These are phyloP conservation scores for Lecanoromycetidae sp. DNA, from an alignment of 2,329 filamentous ascomycete species.

Conservation along the genomic window DNA sequence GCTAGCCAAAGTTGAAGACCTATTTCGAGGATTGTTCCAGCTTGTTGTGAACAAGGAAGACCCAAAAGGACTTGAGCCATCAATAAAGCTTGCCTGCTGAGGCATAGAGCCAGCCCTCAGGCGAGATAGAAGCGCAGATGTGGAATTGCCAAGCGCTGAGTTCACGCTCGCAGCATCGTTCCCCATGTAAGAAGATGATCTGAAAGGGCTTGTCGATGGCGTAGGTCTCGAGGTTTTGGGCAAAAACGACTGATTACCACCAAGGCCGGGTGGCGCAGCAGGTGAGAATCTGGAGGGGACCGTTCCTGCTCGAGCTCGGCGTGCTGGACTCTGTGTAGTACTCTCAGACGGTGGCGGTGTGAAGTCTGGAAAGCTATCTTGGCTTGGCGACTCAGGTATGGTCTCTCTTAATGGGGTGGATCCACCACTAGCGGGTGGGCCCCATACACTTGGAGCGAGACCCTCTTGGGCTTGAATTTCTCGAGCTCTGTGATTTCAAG, in stretches of 20 bases:
- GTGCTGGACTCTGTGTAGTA: constrained; percentile 50
- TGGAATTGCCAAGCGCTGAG: constrained; percentile 37
- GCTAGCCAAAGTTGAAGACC: constrained; percentile 80
- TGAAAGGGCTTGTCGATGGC: constrained; percentile 48
- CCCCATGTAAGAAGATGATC: constrained; percentile 23
- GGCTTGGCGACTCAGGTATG: constrained; percentile 88
- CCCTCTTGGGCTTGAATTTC: constrained; percentile 97
- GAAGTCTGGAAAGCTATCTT: constrained; percentile 87
- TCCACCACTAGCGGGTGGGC: constrained; percentile 89
- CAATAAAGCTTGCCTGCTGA: constrained; percentile 61
- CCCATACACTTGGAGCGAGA: constrained; percentile 68
- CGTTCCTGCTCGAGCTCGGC: constrained; percentile 82
- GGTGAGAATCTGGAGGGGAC: constrained; percentile 91
- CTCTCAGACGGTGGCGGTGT: constrained; percentile 57
- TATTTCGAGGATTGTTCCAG: constrained; percentile 70
- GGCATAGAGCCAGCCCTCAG: constrained; percentile 90
- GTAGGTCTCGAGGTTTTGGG: constrained; percentile 75
- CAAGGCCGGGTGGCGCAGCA: constrained; percentile 32
- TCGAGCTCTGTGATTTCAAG: constrained; percentile 53
- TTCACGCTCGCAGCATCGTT: constrained; percentile 27
- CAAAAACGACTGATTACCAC: constrained; percentile 47
- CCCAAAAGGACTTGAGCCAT: constrained; percentile 59
- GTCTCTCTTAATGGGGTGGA: constrained; percentile 93
- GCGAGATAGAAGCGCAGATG: constrained; percentile 67
- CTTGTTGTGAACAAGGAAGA: constrained; percentile 77